phyloP scores from a whole-genome alignment of 345 rosid species.

The Rhizophora apiculata region DNA sequence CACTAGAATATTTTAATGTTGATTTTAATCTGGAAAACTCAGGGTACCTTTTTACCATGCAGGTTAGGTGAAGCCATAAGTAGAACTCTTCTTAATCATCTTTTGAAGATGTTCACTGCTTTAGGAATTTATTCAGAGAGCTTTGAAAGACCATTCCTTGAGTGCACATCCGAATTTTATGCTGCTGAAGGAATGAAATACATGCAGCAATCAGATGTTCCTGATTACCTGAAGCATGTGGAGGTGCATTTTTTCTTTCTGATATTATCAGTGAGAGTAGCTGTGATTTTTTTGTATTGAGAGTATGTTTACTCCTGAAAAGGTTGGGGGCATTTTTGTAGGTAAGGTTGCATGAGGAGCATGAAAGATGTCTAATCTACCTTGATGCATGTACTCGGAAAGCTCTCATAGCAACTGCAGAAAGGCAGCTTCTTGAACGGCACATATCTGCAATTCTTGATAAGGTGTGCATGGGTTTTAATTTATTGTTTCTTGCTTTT shows the following conservation, averaged over 20 bases:
- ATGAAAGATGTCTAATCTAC: slow-evolving; percentile 89
- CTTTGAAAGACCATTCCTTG: slow-evolving; percentile 92
- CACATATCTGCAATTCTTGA: slow-evolving; percentile 86
- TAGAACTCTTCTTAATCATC: slow-evolving; percentile 83
- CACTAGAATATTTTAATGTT: background rate
- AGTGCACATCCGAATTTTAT: slow-evolving; percentile 90
- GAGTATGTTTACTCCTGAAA: background rate
- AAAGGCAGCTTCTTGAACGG: slow-evolving; percentile 81
- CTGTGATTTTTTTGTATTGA: background rate
- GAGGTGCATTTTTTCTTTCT: slow-evolving; percentile 53
- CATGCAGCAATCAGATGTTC: slow-evolving; percentile 95
- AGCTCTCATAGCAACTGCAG: slow-evolving; percentile 76
- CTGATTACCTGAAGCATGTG: slow-evolving; percentile 95
- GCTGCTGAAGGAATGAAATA: slow-evolving; percentile 94
- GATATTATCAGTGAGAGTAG: background rate
- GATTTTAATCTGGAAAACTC: no score
- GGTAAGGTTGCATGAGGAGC: slow-evolving; percentile 93
- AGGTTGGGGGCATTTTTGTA: slow-evolving; percentile 31
- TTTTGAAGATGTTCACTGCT: slow-evolving; percentile 96
- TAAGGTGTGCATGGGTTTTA: slow-evolving; percentile 46
- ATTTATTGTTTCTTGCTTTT: background rate
- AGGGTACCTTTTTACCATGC: slow-evolving; percentile 25
- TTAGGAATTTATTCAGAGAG: slow-evolving; percentile 90
- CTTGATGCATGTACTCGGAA: slow-evolving; percentile 80
- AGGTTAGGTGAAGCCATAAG: slow-evolving; percentile 91